Conservation (phyloP, 2,329 filamentous ascomycete genomes). For the Verticillium alfalfae region DNA sequence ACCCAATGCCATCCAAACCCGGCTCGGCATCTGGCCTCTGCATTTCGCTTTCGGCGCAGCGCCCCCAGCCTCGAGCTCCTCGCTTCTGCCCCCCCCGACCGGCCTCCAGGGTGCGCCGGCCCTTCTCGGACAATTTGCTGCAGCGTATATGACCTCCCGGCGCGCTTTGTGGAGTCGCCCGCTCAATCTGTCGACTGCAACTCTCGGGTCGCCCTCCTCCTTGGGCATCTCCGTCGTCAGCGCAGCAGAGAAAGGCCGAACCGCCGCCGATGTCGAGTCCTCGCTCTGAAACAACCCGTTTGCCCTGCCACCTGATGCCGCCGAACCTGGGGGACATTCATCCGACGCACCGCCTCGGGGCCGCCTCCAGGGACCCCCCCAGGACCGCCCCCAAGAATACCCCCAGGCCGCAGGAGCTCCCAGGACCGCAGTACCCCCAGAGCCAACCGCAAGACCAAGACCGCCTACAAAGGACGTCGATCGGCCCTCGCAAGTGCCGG, state of each 20-base stretch:
- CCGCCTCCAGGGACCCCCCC: too few relatives aligned
- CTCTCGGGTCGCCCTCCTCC: slow-evolving; percentile 1
- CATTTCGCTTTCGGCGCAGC: too few relatives aligned
- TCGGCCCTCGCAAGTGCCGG: neutral
- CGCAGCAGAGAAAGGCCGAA: slow-evolving; percentile 12
- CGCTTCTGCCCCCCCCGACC: neutral
- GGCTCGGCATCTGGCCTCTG: too few relatives aligned
- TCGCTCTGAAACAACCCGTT: neutral
- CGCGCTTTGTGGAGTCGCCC: slow-evolving; percentile 21
- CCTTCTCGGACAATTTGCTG: slow-evolving; percentile 19
- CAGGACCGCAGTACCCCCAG: too few relatives aligned
- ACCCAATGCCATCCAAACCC: too few relatives aligned
- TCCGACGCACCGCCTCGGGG: neutral
- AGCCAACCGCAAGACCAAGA: neutral
- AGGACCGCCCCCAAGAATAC: too few relatives aligned
- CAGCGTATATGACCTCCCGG: slow-evolving; percentile 10
- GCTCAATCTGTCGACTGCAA: slow-evolving; percentile 11
- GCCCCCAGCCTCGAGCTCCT: neutral
- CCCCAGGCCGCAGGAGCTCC: too few relatives aligned
- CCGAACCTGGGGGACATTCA: too few relatives aligned
- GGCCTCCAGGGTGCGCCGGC: slow-evolving; percentile 6
- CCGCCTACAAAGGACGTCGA: neutral
- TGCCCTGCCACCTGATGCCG: too few relatives aligned
- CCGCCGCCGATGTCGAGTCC: slow-evolving; percentile 12
- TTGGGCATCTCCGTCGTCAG: neutral